Percentiles rank a stretch among this genome's conserved stretches.
Evolutionary conservation across 1,284 basidiomycete species (phyloP).

Genomic region (Apiotrichum brassicae): DNA sequence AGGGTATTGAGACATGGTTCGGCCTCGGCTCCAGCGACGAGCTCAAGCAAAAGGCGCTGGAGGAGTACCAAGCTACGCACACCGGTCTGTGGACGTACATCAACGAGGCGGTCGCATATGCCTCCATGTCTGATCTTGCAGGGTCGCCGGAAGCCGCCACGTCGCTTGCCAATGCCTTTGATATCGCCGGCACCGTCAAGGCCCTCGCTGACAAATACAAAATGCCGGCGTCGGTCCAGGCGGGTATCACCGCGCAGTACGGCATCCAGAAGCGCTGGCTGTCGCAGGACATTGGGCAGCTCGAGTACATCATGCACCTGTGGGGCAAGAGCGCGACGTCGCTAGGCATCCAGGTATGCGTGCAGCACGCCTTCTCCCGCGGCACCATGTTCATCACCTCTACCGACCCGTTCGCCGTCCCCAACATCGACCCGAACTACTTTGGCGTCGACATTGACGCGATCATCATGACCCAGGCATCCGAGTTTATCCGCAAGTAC

Average conservation of each 20-base stretch:
- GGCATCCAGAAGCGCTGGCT: conserved; percentile 32
- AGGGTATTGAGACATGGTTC: conserved; percentile 34
- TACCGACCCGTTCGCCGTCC: conserved; percentile 53
- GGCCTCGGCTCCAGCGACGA: conserved; percentile 25
- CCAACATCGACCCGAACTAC: conserved; percentile 60
- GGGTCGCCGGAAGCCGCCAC: conserved; percentile 11
- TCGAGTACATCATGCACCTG: conserved; percentile 42
- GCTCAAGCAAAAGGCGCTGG: conserved; percentile 25
- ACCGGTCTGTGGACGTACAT: conserved; percentile 43
- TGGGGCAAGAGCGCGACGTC: conserved; percentile 19
- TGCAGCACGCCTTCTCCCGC: conserved; percentile 45
- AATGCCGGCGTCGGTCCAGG: conserved; percentile 31
- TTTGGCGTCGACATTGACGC: conserved; percentile 46
- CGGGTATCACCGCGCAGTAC: conserved; percentile 34
- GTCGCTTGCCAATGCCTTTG: conserved; percentile 49
- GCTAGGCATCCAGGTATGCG: conserved; percentile 32
- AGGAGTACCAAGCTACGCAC: conserved; percentile 21
- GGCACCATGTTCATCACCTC: conserved; percentile 52
- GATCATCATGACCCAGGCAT: conserved; percentile 32
- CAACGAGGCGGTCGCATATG: conserved; percentile 44
- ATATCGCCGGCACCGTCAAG: conserved; percentile 58
- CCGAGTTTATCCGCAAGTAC: conserved; percentile 30
- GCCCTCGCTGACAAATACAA: conserved; percentile 53
- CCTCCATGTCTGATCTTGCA: conserved; percentile 23
- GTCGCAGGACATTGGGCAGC: conserved; percentile 32